These are phyloP conservation scores for Tolypocladium ovalisporum DNA, from an alignment of 2,329 filamentous ascomycete genomes.

Conservation along the genomic window DNA sequence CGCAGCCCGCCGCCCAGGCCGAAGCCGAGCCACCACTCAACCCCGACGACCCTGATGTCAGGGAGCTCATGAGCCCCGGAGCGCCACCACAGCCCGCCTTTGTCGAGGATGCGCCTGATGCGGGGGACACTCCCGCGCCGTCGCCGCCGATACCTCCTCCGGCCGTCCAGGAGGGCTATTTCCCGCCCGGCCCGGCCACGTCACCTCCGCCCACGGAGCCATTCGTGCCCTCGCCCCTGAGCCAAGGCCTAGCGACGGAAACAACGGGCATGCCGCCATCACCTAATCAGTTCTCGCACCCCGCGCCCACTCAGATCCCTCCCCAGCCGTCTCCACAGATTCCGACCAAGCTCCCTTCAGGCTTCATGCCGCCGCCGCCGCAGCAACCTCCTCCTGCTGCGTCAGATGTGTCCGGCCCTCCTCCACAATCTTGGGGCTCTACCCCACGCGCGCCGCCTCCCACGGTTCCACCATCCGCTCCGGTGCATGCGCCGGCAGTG, in stretches of 20 bases:
- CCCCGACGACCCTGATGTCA: slow-evolving; percentile 54
- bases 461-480: neutral
- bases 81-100: slow-evolving; percentile 28
- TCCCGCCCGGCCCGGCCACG: slow-evolving; percentile 13
- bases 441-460: neutral
- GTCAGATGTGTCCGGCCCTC: neutral
- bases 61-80: slow-evolving; percentile 24
- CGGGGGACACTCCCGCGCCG: slow-evolving; percentile 18
- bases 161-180: slow-evolving; percentile 18
- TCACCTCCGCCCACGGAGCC: slow-evolving; percentile 9
- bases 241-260: slow-evolving; percentile 11
- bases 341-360: slow-evolving; percentile 12
- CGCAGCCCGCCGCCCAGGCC: slow-evolving; percentile 43
- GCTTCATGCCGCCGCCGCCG: slow-evolving; percentile 10
- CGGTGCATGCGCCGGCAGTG: neutral
- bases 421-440: slow-evolving; percentile 9
- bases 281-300: neutral
- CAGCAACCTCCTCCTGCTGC: slow-evolving; percentile 5
- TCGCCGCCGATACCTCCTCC: slow-evolving; percentile 13
- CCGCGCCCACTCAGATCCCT: slow-evolving; percentile 8
- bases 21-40: slow-evolving; percentile 38
- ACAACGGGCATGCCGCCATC: neutral
- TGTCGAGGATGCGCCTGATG: slow-evolving; percentile 43
- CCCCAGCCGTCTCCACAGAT: slow-evolving; percentile 17
- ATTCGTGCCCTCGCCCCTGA: slow-evolving; percentile 24